Evolutionary conservation across 805 yeast genomes (phyloP).

Genomic region (Danielia reshetovae): DNA sequence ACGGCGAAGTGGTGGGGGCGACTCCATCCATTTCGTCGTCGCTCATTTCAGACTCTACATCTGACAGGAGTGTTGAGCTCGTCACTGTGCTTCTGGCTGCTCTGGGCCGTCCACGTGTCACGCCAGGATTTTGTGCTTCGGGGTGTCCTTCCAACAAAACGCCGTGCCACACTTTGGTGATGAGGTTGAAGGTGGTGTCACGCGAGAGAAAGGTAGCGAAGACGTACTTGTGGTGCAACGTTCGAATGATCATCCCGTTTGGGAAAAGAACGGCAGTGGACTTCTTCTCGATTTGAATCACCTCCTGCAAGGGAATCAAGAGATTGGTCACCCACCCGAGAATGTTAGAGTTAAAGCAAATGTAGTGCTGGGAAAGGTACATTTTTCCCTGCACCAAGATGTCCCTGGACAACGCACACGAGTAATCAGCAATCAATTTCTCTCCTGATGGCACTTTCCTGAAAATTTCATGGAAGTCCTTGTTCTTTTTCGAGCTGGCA

Average conservation of each 20-base stretch:
- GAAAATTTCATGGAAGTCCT: slow-evolving; percentile 58
- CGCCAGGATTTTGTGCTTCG: slow-evolving; percentile 5
- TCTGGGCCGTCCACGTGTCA: slow-evolving; percentile 11
- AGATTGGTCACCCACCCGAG: slow-evolving; percentile 64
- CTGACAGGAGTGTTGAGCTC: not conserved
- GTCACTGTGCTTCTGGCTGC: not conserved
- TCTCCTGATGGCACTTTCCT: slow-evolving; percentile 49
- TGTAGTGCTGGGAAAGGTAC: slow-evolving; percentile 50
- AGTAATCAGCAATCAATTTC: slow-evolving; percentile 53
- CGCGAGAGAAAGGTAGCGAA: slow-evolving; percentile 66
- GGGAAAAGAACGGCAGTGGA: slow-evolving; percentile 67
- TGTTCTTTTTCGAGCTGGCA: slow-evolving; percentile 42
- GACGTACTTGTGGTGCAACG: slow-evolving; percentile 56
- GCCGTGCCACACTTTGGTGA: slow-evolving; percentile 60
- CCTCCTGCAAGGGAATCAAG: slow-evolving; percentile 55
- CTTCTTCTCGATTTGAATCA: slow-evolving; percentile 60
- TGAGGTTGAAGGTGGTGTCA: slow-evolving; percentile 48
- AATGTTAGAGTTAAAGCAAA: slow-evolving; percentile 64
- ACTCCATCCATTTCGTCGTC: not conserved
- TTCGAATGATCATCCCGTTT: slow-evolving; percentile 60
- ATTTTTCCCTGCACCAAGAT: slow-evolving; percentile 65
- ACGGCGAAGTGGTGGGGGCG: not conserved
- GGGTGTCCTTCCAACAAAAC: slow-evolving; percentile 23
- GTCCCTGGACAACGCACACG: slow-evolving; percentile 65
- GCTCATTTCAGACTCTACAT: not conserved